These are phyloP conservation scores for Gracilaria domingensis DNA, from an alignment of 23 red algal genomes.

Conservation along the genomic window DNA sequence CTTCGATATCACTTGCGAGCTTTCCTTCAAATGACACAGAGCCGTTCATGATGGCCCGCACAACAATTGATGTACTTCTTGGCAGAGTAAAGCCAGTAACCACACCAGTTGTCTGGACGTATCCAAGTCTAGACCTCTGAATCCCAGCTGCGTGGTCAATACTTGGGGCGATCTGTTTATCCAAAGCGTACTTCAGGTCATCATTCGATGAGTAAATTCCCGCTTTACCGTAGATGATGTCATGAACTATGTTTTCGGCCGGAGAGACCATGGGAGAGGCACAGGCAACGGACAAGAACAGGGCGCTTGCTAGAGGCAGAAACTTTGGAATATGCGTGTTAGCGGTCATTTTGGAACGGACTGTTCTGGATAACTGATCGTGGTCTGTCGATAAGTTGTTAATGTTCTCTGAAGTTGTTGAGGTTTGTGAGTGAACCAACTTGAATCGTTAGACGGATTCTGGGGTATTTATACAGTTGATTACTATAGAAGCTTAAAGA, in stretches of 20 bases:
- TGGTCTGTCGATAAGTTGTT: too few relatives aligned
- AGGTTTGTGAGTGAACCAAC: too few relatives aligned
- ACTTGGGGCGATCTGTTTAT: background rate
- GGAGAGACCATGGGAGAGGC: background rate
- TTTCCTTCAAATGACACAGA: conserved; percentile 2
- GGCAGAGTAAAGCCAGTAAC: conserved; percentile 13
- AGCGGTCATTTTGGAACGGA: background rate
- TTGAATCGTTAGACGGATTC: too few relatives aligned
- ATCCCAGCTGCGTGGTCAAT: conserved; percentile 6
- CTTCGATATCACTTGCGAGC: conserved; percentile 19
- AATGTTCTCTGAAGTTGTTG: too few relatives aligned
- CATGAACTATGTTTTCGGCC: background rate
- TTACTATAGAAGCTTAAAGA: too few relatives aligned
- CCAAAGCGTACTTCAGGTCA: background rate
- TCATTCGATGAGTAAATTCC: background rate
- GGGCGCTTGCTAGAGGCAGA: background rate
- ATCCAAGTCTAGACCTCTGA: conserved; percentile 20
- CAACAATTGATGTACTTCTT: background rate
- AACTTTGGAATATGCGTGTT: background rate
- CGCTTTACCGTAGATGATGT: background rate
- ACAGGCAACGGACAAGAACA: background rate
- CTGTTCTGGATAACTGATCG: too few relatives aligned
- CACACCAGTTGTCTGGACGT: conserved; percentile 21
- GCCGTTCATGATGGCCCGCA: background rate
- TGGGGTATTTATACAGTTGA: too few relatives aligned